phyloP scores from a whole-genome alignment of 2,329 filamentous ascomycete genomes.

The Zasmidium angulare region DNA sequence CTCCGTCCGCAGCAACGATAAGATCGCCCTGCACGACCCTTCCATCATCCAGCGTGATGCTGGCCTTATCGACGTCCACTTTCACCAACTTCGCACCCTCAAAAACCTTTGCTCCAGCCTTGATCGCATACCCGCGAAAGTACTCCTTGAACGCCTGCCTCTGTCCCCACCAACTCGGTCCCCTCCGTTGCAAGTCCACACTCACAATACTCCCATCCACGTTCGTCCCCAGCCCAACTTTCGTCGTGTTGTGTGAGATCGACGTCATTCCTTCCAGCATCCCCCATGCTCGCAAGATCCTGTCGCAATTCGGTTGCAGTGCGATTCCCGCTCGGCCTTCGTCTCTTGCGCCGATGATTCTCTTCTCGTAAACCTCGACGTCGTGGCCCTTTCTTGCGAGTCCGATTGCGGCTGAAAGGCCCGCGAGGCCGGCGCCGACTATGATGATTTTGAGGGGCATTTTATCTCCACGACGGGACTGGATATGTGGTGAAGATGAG shows the following conservation, averaged over 20 bases:
- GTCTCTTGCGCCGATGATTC: not conserved
- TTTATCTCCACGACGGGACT: too few species aligned
- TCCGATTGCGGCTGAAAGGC: constrained; percentile 7
- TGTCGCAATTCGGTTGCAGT: constrained; percentile 2
- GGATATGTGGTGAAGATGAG: not conserved
- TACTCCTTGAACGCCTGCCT: constrained; percentile 2
- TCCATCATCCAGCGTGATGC: not conserved
- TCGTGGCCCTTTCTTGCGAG: constrained; percentile 5
- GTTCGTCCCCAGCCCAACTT: not conserved
- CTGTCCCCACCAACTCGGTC: not conserved
- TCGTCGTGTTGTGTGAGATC: constrained; percentile 2
- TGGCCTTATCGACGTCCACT: not conserved
- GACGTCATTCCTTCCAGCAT: not conserved
- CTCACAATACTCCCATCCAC: not conserved
- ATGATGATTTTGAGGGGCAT: constrained; percentile 9
- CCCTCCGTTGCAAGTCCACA: not conserved
- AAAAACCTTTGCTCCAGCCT: not conserved
- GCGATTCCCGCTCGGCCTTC: constrained; percentile 6
- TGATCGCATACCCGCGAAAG: constrained; percentile 1
- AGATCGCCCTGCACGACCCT: not conserved
- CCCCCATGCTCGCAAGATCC: constrained; percentile 1
- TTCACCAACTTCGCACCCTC: constrained; percentile 2
- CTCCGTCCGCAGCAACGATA: constrained; percentile 2
- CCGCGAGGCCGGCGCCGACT: constrained; percentile 8
- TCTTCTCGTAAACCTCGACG: constrained; percentile 4